Base-by-base conservation (phyloP, 495 filamentous ascomycete genomes). In the Mytilinidion resinicola region DNA sequence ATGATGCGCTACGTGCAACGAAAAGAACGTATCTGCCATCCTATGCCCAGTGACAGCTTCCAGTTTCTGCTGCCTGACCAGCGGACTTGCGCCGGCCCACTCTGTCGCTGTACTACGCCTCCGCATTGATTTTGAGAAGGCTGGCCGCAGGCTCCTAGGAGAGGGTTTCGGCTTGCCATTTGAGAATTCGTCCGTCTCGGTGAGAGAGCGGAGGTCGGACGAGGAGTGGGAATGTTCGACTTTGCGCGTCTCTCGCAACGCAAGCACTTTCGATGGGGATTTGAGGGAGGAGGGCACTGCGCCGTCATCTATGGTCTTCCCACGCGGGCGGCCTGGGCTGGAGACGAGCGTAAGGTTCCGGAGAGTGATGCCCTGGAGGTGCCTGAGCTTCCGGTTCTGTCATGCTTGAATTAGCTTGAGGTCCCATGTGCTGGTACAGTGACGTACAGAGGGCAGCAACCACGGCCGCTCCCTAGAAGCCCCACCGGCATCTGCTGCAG, bases 21-120 rank as follows among this genome's bases (percentile, higher is more conserved):
- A 86, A 69, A 96, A 95, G 80, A 95, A 96, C 9, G 84, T 82
- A 71, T 96, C 88, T n/a, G 84, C 88, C 76, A 95, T 85, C 53
- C 83, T 80, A 60, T 75, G 82, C 34, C 81, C 80, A 19, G 84
- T 82, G 1, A 85, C 80, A 62, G 89, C 82, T 65, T 93, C 87
- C 44, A 96, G 72, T 63, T 82, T 87, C 64, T 85, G 82, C 77
- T 95, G 91, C 61, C 88, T 69, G 15, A 77, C 78, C 33, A 77
- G 76, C 0, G 88, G 86, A 51, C 79, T 84, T n/a, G 81, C 78
- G 59, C 80, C 82, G 41, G 75, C 79, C 77, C 90, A 87, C 44
- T 82, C 82, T 30, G 25, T 30, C 50, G 84, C 63, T 4, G 85
- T 86, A 71, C 86, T 93, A 47, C 84, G 76, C 53, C 89, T 78